Percentiles rank a stretch among this genome's conserved stretches.
Evolutionary conservation across 1,139 yeast genomes (phyloP).

Genomic region (Zygosaccharomyces sapae): DNA sequence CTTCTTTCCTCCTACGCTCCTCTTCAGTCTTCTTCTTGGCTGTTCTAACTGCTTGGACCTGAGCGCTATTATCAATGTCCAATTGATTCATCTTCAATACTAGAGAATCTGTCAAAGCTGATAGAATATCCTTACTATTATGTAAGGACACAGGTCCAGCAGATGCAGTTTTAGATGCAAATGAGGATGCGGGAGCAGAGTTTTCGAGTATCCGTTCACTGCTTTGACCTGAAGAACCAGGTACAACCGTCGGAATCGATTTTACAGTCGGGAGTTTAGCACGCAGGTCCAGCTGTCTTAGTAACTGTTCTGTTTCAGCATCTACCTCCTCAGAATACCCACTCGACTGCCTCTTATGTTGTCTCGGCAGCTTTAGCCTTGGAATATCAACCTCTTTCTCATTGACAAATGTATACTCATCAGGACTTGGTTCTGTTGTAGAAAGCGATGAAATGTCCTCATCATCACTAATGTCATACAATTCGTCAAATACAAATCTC

Average conservation of each 20-base stretch:
- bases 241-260: not conserved
- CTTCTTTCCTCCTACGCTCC: constrained; percentile 17
- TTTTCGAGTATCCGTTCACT: not conserved
- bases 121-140: constrained; percentile 8
- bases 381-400: constrained; percentile 22
- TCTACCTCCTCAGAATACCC: constrained; percentile 12
- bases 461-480: constrained; percentile 13
- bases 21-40: constrained; percentile 18
- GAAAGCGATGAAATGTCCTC: constrained; percentile 13
- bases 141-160: no score
- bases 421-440: constrained; percentile 12
- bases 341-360: not conserved
- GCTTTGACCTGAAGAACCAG: not conserved
- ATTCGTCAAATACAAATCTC: constrained; percentile 23
- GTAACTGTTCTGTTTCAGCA: constrained; percentile 13
- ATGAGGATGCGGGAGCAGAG: no score
- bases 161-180: no score
- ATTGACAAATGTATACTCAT: constrained; percentile 19
- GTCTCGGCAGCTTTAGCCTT: constrained; percentile 20
- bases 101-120: constrained; percentile 10
- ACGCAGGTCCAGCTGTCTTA: constrained; percentile 13
- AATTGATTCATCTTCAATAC: constrained; percentile 11
- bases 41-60: constrained; percentile 14
- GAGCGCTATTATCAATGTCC: constrained; percentile 14
- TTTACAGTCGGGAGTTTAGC: constrained; percentile 12